Evolutionary conservation across 2,329 filamentous ascomycete genomes (phyloP).

Genomic region (Cercospora sojina): DNA sequence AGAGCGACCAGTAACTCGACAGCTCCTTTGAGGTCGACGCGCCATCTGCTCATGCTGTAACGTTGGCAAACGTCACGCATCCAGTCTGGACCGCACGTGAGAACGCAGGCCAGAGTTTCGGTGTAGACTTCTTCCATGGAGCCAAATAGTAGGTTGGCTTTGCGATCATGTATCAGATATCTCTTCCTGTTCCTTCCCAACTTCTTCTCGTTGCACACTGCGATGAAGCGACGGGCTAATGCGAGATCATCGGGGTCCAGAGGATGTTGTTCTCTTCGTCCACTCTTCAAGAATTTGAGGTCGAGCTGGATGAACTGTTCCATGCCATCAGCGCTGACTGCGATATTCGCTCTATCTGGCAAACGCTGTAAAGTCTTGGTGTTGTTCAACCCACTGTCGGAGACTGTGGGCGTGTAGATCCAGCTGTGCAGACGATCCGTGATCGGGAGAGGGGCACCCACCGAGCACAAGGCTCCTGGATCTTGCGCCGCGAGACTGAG

Average conservation of each 20-base stretch:
- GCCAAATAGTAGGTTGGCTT: conserved; percentile 39
- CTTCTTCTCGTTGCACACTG: conserved; percentile 35
- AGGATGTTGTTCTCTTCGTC: conserved; percentile 15
- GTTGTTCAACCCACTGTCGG: conserved; percentile 38
- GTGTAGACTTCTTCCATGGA: conserved; percentile 45
- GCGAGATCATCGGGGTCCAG: conserved; percentile 27
- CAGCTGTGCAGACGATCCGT: conserved; percentile 27
- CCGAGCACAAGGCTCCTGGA: conserved; percentile 43
- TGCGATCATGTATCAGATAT: conserved; percentile 34
- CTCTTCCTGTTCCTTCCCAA: conserved; percentile 36
- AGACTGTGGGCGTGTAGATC: conserved; percentile 37
- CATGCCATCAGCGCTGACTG: conserved; percentile 33
- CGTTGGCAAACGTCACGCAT: conserved; percentile 39
- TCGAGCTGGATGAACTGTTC: conserved; percentile 44
- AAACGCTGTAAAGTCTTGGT: conserved; percentile 36
- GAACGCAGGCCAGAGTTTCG: conserved; percentile 44
- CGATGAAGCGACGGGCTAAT: conserved; percentile 40
- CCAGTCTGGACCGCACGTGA: conserved; percentile 44
- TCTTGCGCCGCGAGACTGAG: conserved; percentile 45
- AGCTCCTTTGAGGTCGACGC: conserved; percentile 34
- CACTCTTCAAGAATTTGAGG: conserved; percentile 42
- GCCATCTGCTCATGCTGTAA: conserved; percentile 37
- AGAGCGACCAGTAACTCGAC: conserved; percentile 39
- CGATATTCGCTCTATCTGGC: conserved; percentile 22
- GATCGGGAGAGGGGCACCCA: conserved; percentile 35